Conservation (phyloP, 176 grass and related monocot species). For the Oryza meyeriana region DNA sequence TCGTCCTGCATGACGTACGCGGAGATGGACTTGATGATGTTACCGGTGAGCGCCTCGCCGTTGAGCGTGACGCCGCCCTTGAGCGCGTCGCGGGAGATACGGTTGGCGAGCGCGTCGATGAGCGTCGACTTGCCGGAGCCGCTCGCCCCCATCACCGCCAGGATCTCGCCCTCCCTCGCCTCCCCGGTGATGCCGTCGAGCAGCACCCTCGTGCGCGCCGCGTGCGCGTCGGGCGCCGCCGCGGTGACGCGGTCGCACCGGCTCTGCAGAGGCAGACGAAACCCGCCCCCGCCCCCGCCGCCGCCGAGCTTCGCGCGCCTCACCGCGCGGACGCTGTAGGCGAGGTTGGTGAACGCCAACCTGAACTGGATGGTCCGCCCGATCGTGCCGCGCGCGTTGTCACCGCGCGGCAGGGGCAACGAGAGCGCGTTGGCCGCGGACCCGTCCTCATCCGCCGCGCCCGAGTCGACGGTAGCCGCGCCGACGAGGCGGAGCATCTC, state of each 20-base stretch:
- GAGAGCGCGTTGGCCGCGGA: conserved; percentile 7
- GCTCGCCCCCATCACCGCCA: conserved; percentile 84
- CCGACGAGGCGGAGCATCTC: conserved; percentile 77
- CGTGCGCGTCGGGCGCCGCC: conserved; percentile 8
- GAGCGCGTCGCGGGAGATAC: conserved; percentile 66
- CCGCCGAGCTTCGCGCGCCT: background rate
- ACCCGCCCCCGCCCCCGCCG: background rate
- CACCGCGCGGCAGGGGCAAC: background rate
- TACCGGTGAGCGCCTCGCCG: conserved; percentile 57
- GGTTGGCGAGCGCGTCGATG: conserved; percentile 88
- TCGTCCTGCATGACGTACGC: conserved; percentile 99
- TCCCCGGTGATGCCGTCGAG: conserved; percentile 68
- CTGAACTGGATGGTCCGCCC: conserved; percentile 54
- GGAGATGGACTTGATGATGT: conserved; percentile 70
- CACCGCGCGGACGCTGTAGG: conserved; percentile 61
- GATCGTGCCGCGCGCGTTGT: background rate
- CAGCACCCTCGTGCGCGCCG: conserved; percentile 48
- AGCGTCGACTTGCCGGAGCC: conserved; percentile 96
- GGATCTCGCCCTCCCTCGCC: conserved; percentile 74
- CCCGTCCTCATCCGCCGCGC: conserved; percentile 22
- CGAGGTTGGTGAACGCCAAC: conserved; percentile 59
- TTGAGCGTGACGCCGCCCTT: conserved; percentile 78
- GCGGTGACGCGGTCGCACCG: conserved; percentile 26
- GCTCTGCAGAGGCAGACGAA: conserved; percentile 1
- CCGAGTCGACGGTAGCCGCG: conserved; percentile 41